Percentiles rank a stretch among this genome's conserved stretches.
phyloP scores from a whole-genome alignment of 2,329 filamentous ascomycete genomes.

The Diaporthe longicolla region DNA sequence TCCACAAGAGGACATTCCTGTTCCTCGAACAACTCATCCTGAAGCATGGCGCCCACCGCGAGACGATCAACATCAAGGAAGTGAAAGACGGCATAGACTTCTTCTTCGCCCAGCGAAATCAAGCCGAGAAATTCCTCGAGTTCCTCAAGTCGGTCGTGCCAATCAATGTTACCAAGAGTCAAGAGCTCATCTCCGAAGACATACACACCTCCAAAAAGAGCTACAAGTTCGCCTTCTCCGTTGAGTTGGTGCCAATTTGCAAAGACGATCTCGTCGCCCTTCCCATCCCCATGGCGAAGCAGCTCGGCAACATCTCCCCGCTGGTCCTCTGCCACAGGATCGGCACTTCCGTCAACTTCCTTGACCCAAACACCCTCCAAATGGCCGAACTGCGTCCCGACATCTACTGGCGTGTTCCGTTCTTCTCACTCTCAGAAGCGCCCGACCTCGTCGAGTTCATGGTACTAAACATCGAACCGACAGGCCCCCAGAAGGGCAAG shows the following conservation, averaged over 20 bases:
- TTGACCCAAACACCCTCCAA: slow-evolving; percentile 93
- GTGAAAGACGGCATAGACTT: slow-evolving; percentile 94
- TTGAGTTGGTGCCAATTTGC: slow-evolving; percentile 93
- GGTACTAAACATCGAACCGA: slow-evolving; percentile 91
- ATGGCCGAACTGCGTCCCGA: slow-evolving; percentile 86
- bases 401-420: slow-evolving; percentile 93
- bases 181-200: slow-evolving; percentile 86
- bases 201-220: slow-evolving; percentile 90
- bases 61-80: slow-evolving; percentile 99
- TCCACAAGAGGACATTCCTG: slow-evolving; percentile 85
- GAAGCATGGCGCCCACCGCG: slow-evolving; percentile 90
- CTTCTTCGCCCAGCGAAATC: slow-evolving; percentile 90
- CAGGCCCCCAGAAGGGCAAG: slow-evolving; percentile 81
- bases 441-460: slow-evolving; percentile 92
- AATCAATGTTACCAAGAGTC: slow-evolving; percentile 70
- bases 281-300: slow-evolving; percentile 89
- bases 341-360: slow-evolving; percentile 88
- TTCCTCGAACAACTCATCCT: slow-evolving; percentile 93
- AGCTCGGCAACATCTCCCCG: slow-evolving; percentile 89
- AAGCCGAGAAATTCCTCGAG: slow-evolving; percentile 84
- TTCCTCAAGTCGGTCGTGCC: slow-evolving; percentile 84
- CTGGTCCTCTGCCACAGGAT: slow-evolving; percentile 89
- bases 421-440: slow-evolving; percentile 85
- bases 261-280: slow-evolving; percentile 97
- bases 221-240: slow-evolving; percentile 95